Evolutionary conservation across 371 early-diverging fungal genomes (phyloP).

Genomic region (Encephalitozoon intestinalis): DNA sequence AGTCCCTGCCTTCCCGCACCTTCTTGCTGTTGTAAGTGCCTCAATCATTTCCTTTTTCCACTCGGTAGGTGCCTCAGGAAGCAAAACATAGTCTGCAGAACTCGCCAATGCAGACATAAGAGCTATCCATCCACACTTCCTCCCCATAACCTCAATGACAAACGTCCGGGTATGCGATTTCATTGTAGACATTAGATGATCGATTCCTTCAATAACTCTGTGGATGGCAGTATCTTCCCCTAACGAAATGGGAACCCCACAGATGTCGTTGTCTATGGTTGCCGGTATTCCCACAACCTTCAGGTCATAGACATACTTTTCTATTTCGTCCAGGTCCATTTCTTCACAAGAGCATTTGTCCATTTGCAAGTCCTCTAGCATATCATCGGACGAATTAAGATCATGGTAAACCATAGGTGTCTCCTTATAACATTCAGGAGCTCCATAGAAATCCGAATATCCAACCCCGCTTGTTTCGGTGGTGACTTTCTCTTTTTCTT

Average conservation of each 20-base stretch:
- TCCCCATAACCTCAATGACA: constrained; percentile 97
- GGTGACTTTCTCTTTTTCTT: constrained; percentile 54
- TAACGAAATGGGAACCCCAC: constrained; percentile 76
- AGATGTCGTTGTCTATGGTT: constrained; percentile 74
- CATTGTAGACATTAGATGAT: constrained; percentile 83
- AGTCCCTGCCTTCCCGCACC: constrained; percentile 62
- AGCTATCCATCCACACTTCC: constrained; percentile 98
- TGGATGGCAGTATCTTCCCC: constrained; percentile 88
- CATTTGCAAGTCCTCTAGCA: neutral
- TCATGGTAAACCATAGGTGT: neutral
- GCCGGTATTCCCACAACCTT: constrained; percentile 86
- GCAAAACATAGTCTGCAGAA: constrained; percentile 88
- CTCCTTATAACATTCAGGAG: constrained; percentile 26
- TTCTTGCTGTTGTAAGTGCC: constrained; percentile 63
- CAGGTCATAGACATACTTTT: constrained; percentile 62
- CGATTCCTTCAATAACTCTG: constrained; percentile 87
- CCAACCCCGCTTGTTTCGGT: constrained; percentile 48
- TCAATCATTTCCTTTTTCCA: constrained; percentile 61
- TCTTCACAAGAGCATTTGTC: neutral
- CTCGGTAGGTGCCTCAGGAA: constrained; percentile 81
- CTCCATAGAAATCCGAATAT: constrained; percentile 15
- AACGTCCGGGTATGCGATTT: constrained; percentile 91
- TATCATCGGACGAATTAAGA: neutral
- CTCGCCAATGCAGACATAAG: constrained; percentile 82
- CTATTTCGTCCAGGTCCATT: neutral